phyloP scores from a whole-genome alignment of 164 flowering plant genomes.

The Warburgia ugandensis region DNA sequence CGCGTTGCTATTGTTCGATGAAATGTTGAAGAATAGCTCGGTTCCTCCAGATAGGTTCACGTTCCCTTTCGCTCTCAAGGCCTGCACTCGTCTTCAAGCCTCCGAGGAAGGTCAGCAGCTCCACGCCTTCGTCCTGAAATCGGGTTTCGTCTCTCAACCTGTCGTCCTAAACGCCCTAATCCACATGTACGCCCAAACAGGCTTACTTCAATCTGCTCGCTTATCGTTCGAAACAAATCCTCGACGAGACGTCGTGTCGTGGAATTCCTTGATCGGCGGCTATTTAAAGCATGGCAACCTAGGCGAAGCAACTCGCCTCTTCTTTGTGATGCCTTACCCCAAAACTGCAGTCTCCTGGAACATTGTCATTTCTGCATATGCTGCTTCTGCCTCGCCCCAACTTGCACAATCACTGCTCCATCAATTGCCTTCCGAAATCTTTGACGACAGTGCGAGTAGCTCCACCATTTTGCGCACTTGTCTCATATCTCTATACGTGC shows the following conservation, averaged over 20 bases:
- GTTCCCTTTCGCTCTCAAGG: constrained; percentile 5
- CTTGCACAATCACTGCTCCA: constrained; percentile 1
- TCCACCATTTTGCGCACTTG: constrained; percentile 4
- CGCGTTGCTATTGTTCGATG: constrained; percentile 1
- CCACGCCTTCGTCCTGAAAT: background rate
- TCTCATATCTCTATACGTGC: background rate
- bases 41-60: constrained; percentile 8
- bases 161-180: constrained; percentile 4
- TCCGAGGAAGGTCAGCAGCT: constrained; percentile 2
- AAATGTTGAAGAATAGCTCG: background rate
- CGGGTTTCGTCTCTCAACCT: background rate
- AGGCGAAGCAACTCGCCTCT: constrained; percentile 3
- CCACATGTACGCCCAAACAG: constrained; percentile 4
- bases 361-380: constrained; percentile 1
- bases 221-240: background rate
- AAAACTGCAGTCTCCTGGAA: constrained; percentile 2
- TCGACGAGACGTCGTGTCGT: constrained; percentile 1
- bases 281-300: background rate
- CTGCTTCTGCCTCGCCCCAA: background rate
- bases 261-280: constrained; percentile 8
- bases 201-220: background rate
- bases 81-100: constrained; percentile 3
- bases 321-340: constrained; percentile 2
- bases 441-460: background rate
- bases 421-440: background rate